Percentiles rank a stretch among this genome's conserved stretches.
phyloP scores from a whole-genome alignment of 192 early-diverging fungal genomes.

The Coemansia sp. region DNA sequence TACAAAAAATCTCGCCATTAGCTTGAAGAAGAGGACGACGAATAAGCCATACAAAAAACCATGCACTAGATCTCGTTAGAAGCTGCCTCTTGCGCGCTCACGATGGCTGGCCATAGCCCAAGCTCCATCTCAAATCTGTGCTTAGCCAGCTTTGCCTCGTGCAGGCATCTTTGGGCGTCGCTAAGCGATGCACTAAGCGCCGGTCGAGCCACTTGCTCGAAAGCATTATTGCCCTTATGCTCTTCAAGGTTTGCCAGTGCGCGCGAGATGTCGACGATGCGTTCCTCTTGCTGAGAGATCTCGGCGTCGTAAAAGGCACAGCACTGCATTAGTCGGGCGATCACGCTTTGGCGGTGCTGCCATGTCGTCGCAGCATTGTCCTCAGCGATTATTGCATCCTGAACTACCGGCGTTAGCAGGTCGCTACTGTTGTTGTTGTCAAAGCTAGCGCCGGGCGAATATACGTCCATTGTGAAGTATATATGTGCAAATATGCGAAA shows the following conservation, averaged over 20 bases:
- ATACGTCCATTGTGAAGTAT: background rate
- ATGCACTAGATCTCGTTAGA: background rate
- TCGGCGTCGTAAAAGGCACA: slow-evolving; percentile 37
- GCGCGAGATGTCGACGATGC: slow-evolving; percentile 32
- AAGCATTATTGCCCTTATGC: background rate
- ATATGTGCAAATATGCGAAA: background rate
- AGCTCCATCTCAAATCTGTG: slow-evolving; percentile 41
- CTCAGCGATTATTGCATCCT: background rate
- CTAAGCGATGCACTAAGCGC: slow-evolving; percentile 18
- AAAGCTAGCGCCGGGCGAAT: background rate
- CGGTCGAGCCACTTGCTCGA: slow-evolving; percentile 10
- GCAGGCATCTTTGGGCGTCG: slow-evolving; percentile 30
- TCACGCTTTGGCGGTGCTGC: slow-evolving; percentile 25
- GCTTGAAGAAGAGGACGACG: background rate
- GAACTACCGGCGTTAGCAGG: background rate
- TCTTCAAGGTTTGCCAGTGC: slow-evolving; percentile 16
- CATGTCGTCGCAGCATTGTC: slow-evolving; percentile 5
- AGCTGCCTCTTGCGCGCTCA: background rate
- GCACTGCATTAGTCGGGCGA: slow-evolving; percentile 28
- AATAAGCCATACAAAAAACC: background rate
- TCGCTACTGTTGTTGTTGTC: slow-evolving; percentile 10
- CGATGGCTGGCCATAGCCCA: slow-evolving; percentile 10
- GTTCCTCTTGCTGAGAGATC: slow-evolving; percentile 30
- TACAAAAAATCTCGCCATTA: background rate
- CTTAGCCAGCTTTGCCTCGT: slow-evolving; percentile 36